These are phyloP conservation scores for Angomonas deanei DNA, from an alignment of 208 protist genomes.

Conservation along the genomic window DNA sequence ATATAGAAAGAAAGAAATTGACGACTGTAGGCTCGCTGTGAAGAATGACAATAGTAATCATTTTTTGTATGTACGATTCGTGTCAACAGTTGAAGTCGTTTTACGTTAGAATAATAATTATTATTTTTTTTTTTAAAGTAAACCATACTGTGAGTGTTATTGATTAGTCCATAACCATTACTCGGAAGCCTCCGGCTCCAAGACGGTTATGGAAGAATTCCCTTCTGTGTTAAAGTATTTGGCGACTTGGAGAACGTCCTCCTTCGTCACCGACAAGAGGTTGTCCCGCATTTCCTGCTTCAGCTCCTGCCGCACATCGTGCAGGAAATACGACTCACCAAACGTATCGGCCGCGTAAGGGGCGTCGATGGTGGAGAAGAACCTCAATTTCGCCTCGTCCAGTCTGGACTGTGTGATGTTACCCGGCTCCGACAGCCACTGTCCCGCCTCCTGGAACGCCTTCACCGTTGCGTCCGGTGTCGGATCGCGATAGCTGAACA, in stretches of 20 bases:
- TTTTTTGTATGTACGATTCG: too few relatives aligned
- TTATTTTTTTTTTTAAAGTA: too few relatives aligned
- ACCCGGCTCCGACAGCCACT: slow-evolving; percentile 47
- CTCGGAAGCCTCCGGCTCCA: slow-evolving; percentile 14
- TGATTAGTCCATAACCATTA: too few relatives aligned
- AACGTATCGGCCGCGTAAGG: slow-evolving; percentile 80
- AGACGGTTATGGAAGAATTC: slow-evolving; percentile 17
- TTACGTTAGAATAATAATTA: too few relatives aligned
- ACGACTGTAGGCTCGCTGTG: too few relatives aligned
- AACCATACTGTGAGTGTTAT: too few relatives aligned
- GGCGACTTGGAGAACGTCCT: slow-evolving; percentile 53
- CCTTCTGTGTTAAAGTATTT: slow-evolving; percentile 40
- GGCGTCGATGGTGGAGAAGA: slow-evolving; percentile 83
- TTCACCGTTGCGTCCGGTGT: slow-evolving; percentile 52
- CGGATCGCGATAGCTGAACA: slow-evolving; percentile 89
- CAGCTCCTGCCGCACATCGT: slow-evolving; percentile 54
- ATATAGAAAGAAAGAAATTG: too few relatives aligned
- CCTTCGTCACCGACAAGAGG: slow-evolving; percentile 53
- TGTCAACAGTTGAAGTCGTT: too few relatives aligned
- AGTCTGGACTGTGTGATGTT: slow-evolving; percentile 63
- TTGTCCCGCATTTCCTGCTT: slow-evolving; percentile 77
- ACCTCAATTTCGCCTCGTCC: slow-evolving; percentile 82
- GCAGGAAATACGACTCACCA: slow-evolving; percentile 77
- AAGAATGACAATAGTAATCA: too few relatives aligned
- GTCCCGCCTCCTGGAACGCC: slow-evolving; percentile 62